phyloP scores from a whole-genome alignment of 805 yeast genomes.

The Kluyveromyces siamensis region DNA sequence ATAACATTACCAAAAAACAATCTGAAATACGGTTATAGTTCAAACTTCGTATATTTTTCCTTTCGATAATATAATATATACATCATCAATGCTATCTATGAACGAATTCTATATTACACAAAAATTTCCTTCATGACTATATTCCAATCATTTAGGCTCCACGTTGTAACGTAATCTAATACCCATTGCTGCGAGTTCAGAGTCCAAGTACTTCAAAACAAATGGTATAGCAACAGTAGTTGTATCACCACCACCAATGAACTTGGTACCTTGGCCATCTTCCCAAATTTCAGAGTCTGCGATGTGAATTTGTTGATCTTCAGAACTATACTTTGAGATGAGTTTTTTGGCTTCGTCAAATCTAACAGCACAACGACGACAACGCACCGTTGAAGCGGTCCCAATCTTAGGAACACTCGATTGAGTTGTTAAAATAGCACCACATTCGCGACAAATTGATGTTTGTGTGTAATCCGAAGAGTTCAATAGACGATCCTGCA shows the following conservation, averaged over 20 bases:
- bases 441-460: constrained; percentile 84
- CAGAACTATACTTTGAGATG: constrained; percentile 26
- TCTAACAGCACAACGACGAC: constrained; percentile 82
- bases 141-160: constrained; percentile 39
- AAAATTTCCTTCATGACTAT: background rate
- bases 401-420: constrained; percentile 89
- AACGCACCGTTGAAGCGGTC: constrained; percentile 62
- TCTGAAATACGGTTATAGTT: too few species aligned
- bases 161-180: constrained; percentile 86
- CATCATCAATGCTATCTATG: constrained; percentile 1
- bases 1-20: too few species aligned
- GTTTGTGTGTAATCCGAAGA: constrained; percentile 95
- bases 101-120: constrained; percentile 1
- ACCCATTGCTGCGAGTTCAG: constrained; percentile 97
- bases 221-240: constrained; percentile 95
- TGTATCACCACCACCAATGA: constrained; percentile 88
- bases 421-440: constrained; percentile 84
- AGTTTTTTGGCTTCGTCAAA: constrained; percentile 46
- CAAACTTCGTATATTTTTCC: background rate
- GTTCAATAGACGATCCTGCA: constrained; percentile 90
- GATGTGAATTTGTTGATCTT: constrained; percentile 33
- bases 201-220: constrained; percentile 88
- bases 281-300: constrained; percentile 85
- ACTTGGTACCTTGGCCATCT: constrained; percentile 90
- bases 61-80: too few species aligned